A percentile compares a stretch with the other conserved stretches of the same genome.
Conservation (phyloP, 768 basidiomycete genomes). For the Amanita pallidorosea region DNA sequence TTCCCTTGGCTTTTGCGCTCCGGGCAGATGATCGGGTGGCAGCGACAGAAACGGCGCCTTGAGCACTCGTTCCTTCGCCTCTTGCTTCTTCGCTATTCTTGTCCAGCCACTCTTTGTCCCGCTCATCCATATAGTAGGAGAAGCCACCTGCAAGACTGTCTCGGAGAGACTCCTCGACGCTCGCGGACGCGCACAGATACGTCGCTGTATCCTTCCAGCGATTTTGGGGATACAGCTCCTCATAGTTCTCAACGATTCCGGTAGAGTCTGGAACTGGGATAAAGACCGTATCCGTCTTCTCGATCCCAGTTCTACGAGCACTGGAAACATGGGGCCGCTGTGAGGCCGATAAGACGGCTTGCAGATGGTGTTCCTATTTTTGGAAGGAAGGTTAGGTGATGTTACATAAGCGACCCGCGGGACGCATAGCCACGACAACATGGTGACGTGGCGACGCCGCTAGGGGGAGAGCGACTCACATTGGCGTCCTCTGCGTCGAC, state of each 20-base stretch:
- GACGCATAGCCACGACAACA: constrained; percentile 36
- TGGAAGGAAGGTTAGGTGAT: constrained; percentile 11
- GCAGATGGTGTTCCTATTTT: constrained; percentile 42
- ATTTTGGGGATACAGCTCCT: constrained; percentile 56
- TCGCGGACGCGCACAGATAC: constrained; percentile 76
- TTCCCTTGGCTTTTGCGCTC: constrained; percentile 76
- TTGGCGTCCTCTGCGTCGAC: constrained; percentile 92
- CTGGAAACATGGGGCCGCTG: constrained; percentile 21
- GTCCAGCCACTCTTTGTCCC: constrained; percentile 90
- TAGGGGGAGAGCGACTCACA: constrained; percentile 46
- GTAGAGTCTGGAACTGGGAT: constrained; percentile 94
- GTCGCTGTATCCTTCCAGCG: constrained; percentile 70
- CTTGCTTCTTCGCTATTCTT: constrained; percentile 82
- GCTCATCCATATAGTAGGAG: constrained; percentile 93
- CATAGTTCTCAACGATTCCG: constrained; percentile 69
- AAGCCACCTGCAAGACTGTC: constrained; percentile 62
- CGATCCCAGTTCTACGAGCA: constrained; percentile 20
- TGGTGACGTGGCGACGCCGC: constrained; percentile 26
- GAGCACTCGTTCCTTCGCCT: constrained; percentile 76
- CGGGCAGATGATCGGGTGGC: constrained; percentile 47
- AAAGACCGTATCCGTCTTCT: constrained; percentile 40
- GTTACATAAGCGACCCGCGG: constrained; percentile 40
- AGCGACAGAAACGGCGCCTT: constrained; percentile 50
- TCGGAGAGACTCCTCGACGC: constrained; percentile 65
- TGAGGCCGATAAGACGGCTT: constrained; percentile 36